Evolutionary conservation across 1,139 yeast genomes (phyloP).

Genomic region (Pichia terricola): DNA sequence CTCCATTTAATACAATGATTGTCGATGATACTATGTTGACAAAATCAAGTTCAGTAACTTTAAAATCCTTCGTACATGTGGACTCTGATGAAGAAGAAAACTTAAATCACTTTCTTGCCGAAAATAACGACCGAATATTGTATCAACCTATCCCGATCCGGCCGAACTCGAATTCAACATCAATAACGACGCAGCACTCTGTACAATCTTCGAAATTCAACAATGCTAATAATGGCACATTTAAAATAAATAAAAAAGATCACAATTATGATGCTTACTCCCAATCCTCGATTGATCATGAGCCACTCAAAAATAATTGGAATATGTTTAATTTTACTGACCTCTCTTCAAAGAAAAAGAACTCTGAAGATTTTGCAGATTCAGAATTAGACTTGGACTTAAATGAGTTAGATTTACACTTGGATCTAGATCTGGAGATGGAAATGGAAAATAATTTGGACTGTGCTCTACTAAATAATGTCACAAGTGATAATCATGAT

Average conservation of each 20-base stretch:
- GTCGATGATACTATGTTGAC: neutral
- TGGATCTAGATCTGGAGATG: constrained; percentile 1
- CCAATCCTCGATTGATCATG: neutral
- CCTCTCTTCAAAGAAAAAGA: too few species aligned
- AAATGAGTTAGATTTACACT: neutral
- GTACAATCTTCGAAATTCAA: constrained; percentile 3
- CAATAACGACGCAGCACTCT: constrained; percentile 4
- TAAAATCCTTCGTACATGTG: constrained; percentile 17
- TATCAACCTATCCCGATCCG: constrained; percentile 11
- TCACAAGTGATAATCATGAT: too few species aligned
- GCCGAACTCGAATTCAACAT: constrained; percentile 8
- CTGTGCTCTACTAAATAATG: too few species aligned
- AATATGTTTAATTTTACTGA: neutral
- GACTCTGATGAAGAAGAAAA: constrained; percentile 22
- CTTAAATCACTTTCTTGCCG: neutral
- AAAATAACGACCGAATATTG: neutral
- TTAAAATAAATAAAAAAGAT: neutral
- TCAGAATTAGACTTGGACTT: constrained; percentile 2
- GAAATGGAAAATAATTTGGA: too few species aligned
- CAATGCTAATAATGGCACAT: neutral
- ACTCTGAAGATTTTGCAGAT: neutral
- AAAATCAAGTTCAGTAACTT: neutral
- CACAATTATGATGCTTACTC: neutral
- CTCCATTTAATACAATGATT: constrained; percentile 9
- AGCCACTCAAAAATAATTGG: neutral